A percentile compares a stretch with the other conserved stretches of the same genome.
phyloP scores from a whole-genome alignment of 352 stramenopile genomes.

The Pythium rishiriense region DNA sequence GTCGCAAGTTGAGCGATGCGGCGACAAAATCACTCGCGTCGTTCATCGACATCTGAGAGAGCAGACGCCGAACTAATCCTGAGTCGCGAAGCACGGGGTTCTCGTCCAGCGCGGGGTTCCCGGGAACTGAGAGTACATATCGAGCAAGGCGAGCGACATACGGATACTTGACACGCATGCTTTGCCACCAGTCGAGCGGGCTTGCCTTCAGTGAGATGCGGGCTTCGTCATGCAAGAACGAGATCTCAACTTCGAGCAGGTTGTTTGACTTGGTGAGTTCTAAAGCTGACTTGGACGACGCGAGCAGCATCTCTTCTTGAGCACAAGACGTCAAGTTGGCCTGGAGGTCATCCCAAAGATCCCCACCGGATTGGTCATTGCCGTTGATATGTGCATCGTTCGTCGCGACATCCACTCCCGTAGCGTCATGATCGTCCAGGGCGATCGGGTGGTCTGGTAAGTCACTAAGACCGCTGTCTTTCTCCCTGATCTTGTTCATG shows the following conservation, averaged over 20 bases:
- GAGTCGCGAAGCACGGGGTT: conserved; percentile 51
- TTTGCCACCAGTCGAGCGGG: conserved; percentile 77
- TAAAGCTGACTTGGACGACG: conserved; percentile 60
- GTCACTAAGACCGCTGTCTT: conserved; percentile 41
- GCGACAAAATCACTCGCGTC: conserved; percentile 21
- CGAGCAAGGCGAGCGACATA: conserved; percentile 63
- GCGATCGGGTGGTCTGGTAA: conserved; percentile 36
- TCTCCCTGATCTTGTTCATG: conserved; percentile 50
- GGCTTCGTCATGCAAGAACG: conserved; percentile 72
- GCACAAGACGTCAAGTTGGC: conserved; percentile 69
- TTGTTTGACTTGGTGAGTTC: conserved; percentile 77
- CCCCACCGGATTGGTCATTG: conserved; percentile 34
- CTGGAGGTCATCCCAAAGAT: conserved; percentile 80
- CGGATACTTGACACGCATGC: conserved; percentile 78
- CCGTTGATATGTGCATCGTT: neutral
- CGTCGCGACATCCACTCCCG: neutral
- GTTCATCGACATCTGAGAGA: conserved; percentile 9
- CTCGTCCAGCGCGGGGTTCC: conserved; percentile 43
- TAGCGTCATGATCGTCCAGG: conserved; percentile 37
- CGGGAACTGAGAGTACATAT: conserved; percentile 70
- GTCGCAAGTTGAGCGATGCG: conserved; percentile 27
- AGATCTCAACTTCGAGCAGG: conserved; percentile 75
- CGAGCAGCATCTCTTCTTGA: conserved; percentile 74
- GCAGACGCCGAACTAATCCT: conserved; percentile 33
- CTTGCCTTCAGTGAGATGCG: conserved; percentile 59